Base-by-base conservation (phyloP, 257 asterid genomes). In the Osmanthus fragrans region DNA sequence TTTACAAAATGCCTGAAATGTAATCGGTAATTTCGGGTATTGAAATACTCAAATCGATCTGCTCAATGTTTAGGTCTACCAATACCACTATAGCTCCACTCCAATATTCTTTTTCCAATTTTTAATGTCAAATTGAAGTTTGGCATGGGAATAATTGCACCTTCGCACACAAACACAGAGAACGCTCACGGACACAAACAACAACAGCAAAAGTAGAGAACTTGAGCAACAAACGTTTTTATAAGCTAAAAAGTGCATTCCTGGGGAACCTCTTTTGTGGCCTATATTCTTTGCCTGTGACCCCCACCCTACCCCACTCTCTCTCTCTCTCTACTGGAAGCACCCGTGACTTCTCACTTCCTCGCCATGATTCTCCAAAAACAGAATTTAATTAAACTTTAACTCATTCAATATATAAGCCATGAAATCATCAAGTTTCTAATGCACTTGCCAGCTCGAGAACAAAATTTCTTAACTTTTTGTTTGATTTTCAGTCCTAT, bases 331-430 rank as follows among this genome's bases (percentile, higher is more conserved):
- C 75, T 40, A 79, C 83, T 85, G 85, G 86, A 81, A 73, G 67
- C 89, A 85, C 89, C 91, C 87, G 91, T 87, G 91, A 87, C 87
- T 83, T 40, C 77, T 47, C 78, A 51, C 25, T 42, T 78, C 77
- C 80, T 29, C 72, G 73, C 78, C 80, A 81, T 58, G 64, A 81
- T 80, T 70, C 69, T 76, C 19, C n/a, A 63, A 23, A 60, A 23
- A 21, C 27, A 58, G 0, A 60, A 23, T 19, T 54, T 21, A 60
- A 60, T 7, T 2, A 12, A 37, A 37, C 42, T 37, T 7, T 4
- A 12, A 42, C 18, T 42, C 51, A 12, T 42, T 42, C n/a, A 47
- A 47, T 47, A 47, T 47, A 58, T n/a, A 58, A 58, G 66, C 13
- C 30, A 58, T 58, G 66, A n/a, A 58, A n/a, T 7, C 29, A 21